A percentile compares a stretch with the other conserved stretches of the same genome.
phyloP scores from a whole-genome alignment of 176 grass and related monocot genomes.

The Otatea glauca region DNA sequence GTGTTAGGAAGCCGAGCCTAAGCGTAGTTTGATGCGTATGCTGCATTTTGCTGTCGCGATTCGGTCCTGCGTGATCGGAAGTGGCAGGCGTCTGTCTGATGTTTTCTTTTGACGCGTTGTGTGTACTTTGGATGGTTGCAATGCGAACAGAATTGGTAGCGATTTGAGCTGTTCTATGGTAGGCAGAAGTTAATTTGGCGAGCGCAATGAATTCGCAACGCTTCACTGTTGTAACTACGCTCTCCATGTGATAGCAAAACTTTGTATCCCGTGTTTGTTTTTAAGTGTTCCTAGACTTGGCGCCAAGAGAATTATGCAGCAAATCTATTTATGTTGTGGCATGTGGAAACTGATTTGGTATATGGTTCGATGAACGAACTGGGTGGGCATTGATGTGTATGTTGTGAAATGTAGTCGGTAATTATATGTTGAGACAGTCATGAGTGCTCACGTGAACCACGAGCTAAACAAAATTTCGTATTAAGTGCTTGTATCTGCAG shows the following conservation, averaged over 20 bases:
- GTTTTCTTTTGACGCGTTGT: background rate
- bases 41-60: background rate
- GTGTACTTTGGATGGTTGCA: conserved; percentile 29
- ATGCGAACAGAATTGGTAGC: background rate
- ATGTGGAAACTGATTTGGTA: conserved; percentile 3
- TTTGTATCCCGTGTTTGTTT: conserved; percentile 12
- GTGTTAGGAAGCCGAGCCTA: background rate
- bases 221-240: background rate
- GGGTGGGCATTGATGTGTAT: conserved; percentile 13
- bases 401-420: background rate
- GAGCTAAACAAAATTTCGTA: background rate
- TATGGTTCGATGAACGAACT: background rate
- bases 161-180: conserved; percentile 5
- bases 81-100: background rate
- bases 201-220: background rate
- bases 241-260: background rate
- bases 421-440: background rate
- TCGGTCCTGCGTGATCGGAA: conserved; percentile 1
- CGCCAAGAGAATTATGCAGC: background rate
- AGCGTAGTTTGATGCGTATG: background rate
- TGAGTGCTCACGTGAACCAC: background rate
- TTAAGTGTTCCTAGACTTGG: background rate
- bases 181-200: conserved; percentile 6
- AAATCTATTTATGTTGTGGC: background rate
- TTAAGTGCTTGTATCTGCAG: background rate